Conservation (phyloP, 345 rosid genomes). For the Lepidium sativum region DNA sequence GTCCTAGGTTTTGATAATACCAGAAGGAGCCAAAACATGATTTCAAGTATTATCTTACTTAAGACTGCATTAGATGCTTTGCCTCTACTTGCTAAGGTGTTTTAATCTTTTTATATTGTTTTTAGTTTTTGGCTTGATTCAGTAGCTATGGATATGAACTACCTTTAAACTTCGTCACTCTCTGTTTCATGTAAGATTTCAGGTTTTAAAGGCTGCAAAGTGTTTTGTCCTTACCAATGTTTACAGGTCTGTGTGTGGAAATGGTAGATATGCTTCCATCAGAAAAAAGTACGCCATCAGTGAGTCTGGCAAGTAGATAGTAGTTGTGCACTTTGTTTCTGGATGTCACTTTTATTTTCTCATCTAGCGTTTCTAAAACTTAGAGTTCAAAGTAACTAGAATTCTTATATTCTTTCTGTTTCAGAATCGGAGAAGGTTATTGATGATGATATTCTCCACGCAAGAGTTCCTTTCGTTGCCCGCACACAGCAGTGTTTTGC, state of each 20-base stretch:
- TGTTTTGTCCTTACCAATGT: conserved; percentile 78
- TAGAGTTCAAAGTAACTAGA: neutral
- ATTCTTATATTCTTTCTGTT: conserved; percentile 17
- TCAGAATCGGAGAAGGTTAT: conserved; percentile 83
- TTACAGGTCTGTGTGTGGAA: conserved; percentile 68
- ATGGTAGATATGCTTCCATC: conserved; percentile 64
- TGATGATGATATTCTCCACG: conserved; percentile 94
- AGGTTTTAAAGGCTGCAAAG: conserved; percentile 83
- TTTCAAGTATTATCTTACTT: conserved; percentile 86
- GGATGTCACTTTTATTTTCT: neutral
- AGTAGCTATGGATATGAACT: neutral
- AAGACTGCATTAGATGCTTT: conserved; percentile 94
- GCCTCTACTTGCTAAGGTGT: conserved; percentile 77
- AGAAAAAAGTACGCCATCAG: conserved; percentile 55
- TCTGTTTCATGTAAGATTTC: conserved; percentile 14
- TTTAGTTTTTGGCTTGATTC: neutral
- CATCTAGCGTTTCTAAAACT: neutral
- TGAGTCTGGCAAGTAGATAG: conserved; percentile 8
- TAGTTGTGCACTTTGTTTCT: conserved; percentile 3
- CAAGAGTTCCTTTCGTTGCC: conserved; percentile 90
- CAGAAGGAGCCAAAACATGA: conserved; percentile 73
- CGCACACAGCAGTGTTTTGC: conserved; percentile 99
- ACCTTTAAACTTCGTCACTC: neutral
- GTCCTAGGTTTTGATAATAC: conserved; percentile 54
- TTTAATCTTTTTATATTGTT: conserved; percentile 8